Conservation (phyloP, 2,329 filamentous ascomycete species). For the Cladophialophora yegresii region DNA sequence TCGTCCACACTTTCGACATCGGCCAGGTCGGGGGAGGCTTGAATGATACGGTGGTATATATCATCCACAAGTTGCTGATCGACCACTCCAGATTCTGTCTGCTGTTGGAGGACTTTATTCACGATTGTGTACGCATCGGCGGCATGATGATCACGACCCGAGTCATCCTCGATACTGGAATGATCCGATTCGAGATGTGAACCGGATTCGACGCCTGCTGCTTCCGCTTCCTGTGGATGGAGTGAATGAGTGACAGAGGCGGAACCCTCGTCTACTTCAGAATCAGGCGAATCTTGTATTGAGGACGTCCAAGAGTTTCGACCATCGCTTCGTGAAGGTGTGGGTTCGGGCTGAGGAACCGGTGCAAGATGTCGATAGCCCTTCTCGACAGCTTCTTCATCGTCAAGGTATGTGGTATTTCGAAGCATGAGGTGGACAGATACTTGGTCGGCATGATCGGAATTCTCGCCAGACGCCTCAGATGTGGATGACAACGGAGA, state of each 20-base stretch:
- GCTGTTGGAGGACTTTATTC: conserved; percentile 36
- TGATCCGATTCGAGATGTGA: conserved; percentile 22
- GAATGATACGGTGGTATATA: conserved; percentile 45
- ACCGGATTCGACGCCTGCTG: conserved; percentile 10
- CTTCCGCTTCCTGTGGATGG: conserved; percentile 5
- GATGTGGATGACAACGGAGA: conserved; percentile 44
- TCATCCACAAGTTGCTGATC: conserved; percentile 38
- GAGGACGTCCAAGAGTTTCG: conserved; percentile 36
- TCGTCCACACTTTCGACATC: conserved; percentile 57
- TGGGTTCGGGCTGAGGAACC: conserved; percentile 15
- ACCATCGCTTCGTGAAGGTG: conserved; percentile 31
- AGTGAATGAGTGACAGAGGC: neutral
- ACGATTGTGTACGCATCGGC: conserved; percentile 37
- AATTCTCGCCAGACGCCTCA: conserved; percentile 39
- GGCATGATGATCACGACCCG: conserved; percentile 21
- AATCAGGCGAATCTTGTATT: conserved; percentile 27
- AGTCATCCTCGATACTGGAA: conserved; percentile 26
- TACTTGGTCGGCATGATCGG: conserved; percentile 55
- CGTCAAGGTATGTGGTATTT: conserved; percentile 48
- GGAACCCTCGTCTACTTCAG: conserved; percentile 6
- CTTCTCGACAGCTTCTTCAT: conserved; percentile 43
- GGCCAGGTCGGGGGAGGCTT: conserved; percentile 56
- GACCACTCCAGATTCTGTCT: conserved; percentile 39
- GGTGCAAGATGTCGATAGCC: conserved; percentile 41
- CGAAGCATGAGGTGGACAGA: conserved; percentile 60